Conservation (phyloP, 495 filamentous ascomycete genomes). For the Penicillium goetzii region DNA sequence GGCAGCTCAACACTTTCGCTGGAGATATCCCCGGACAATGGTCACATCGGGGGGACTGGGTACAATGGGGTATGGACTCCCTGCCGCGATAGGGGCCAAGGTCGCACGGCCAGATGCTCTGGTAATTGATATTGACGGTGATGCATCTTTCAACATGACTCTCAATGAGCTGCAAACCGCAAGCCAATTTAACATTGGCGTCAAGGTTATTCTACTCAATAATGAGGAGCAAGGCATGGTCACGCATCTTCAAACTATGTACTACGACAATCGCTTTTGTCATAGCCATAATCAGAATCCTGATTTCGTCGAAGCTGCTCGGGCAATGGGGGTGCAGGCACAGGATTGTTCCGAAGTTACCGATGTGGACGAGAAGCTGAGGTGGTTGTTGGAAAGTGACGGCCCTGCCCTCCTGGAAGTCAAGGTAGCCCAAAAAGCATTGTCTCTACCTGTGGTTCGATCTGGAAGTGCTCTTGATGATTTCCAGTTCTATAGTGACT, state of each 20-base stretch:
- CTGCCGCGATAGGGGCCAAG: slow-evolving; percentile 91
- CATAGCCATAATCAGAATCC: slow-evolving; percentile 92
- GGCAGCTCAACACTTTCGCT: slow-evolving; percentile 92
- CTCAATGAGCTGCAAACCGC: slow-evolving; percentile 89
- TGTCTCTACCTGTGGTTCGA: neutral
- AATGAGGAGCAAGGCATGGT: slow-evolving; percentile 97
- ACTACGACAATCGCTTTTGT: slow-evolving; percentile 89
- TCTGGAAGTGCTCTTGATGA: neutral
- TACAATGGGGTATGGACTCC: slow-evolving; percentile 94
- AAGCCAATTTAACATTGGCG: slow-evolving; percentile 86
- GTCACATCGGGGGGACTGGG: slow-evolving; percentile 90
- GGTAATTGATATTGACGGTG: slow-evolving; percentile 93
- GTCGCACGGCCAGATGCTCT: slow-evolving; percentile 83
- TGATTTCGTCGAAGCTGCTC: slow-evolving; percentile 52
- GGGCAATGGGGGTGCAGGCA: slow-evolving; percentile 71
- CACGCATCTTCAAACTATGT: slow-evolving; percentile 92
- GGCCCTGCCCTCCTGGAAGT: slow-evolving; percentile 1
- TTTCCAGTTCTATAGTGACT: neutral
- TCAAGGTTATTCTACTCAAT: slow-evolving; percentile 90
- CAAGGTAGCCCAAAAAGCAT: neutral
- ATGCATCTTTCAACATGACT: slow-evolving; percentile 97
- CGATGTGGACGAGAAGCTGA: neutral
- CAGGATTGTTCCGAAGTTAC: neutral
- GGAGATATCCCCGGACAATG: slow-evolving; percentile 83
- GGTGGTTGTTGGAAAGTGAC: neutral